Evolutionary conservation across 2,329 filamentous ascomycete genomes (phyloP), one percentile per base, ranked within the genome.

Genomic region (Cordyceps javanica): DNA sequence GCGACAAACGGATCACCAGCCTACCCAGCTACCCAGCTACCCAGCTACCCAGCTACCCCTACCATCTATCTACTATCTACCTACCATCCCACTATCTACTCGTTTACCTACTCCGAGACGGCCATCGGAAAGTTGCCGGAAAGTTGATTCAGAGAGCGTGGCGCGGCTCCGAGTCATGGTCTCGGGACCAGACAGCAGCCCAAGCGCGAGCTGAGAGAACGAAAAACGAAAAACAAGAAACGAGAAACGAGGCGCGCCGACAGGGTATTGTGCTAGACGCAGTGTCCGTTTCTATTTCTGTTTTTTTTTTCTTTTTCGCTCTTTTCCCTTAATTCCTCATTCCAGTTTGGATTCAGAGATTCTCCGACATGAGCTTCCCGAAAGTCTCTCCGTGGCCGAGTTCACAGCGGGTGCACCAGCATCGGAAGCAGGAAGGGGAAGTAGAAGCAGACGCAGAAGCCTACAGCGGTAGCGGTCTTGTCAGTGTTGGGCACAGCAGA

Each of bases 371-470:
- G 56, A 49, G 56, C 8, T 53, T 54, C 8, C 41, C 49, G 9
- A 19, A 58, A 48, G 56, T 58, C 16, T 25, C 54, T 13, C 56
- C 53, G 45, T 58, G 56, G 56, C 49, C 56, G 19, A 48, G 41
- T 13, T 32, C 54, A 21, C 28, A 42, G 54, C 25, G 45, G 45
- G 13, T 44, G 25, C 26, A n/a, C n/a, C n/a, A n/a, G n/a, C 19
- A n/a, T 5, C 36, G 32, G 9, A 23, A 25, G 30, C 25, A 6
- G 14, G 38, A 21, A 3, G n/a, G n/a, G 38, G 14, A 19, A 19
- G 38, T 21, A n/a, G n/a, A n/a, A n/a, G n/a, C n/a, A n/a, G n/a
- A n/a, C n/a, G n/a, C n/a, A n/a, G n/a, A n/a, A n/a, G n/a, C n/a
- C n/a, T n/a, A n/a, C n/a, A n/a, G n/a, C n/a, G n/a, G n/a, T n/a